phyloP scores from a whole-genome alignment of 1,139 yeast genomes.

The Scheffersomyces insectosa region DNA sequence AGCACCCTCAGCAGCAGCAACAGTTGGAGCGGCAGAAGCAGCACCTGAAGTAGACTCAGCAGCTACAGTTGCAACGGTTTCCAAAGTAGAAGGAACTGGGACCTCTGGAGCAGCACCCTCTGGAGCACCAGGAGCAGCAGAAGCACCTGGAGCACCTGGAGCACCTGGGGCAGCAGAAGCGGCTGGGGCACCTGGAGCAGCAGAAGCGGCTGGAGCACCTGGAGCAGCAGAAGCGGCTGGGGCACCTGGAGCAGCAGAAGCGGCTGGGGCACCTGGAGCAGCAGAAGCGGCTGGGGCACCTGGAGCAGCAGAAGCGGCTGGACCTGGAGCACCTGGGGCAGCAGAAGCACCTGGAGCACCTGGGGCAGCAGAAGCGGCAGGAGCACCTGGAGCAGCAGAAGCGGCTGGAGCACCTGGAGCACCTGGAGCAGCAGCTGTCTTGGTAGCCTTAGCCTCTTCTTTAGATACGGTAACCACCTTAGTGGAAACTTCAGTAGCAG shows the following conservation, averaged over 20 bases:
- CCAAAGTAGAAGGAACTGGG: not conserved
- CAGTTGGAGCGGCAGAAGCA: not conserved
- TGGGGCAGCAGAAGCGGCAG: conserved; percentile 1
- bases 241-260: conserved; percentile 1
- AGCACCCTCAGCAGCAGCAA: not conserved
- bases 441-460: no score
- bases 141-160: not conserved
- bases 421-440: not conserved
- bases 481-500: conserved; percentile 13
- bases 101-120: not conserved
- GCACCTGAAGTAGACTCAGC: not conserved
- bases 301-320: conserved; percentile 1
- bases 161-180: conserved; percentile 2
- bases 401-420: conserved; percentile 1
- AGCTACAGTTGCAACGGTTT: not conserved
- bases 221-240: conserved; percentile 2
- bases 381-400: not conserved
- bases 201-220: conserved; percentile 14
- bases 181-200: conserved; percentile 8
- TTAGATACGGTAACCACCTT: conserved; percentile 2
- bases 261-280: conserved; percentile 1
- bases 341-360: not conserved
- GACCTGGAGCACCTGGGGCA: not conserved
- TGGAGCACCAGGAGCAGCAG: not conserved
- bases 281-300: conserved; percentile 3